Evolutionary conservation across 805 yeast species (phyloP).

Genomic region (Kodamaea lidongshanica): DNA sequence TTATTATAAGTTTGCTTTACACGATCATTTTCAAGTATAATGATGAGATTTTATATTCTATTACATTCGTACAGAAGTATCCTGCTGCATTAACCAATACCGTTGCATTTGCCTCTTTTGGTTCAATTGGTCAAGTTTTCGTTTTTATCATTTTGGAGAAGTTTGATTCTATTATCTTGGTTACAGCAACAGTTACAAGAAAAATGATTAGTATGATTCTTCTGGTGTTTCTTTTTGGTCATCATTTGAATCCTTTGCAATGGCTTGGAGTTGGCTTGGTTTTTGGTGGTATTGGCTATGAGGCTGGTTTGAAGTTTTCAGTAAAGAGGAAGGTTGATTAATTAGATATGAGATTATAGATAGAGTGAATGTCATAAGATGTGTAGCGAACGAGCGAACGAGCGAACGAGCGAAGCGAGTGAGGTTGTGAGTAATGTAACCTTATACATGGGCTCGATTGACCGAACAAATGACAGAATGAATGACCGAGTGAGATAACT

Average conservation of each 20-base stretch:
- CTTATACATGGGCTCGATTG: too few relatives aligned
- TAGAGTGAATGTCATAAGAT: too few relatives aligned
- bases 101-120: slow-evolving; percentile 63
- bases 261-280: slow-evolving; percentile 78
- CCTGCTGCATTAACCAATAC: slow-evolving; percentile 57
- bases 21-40: slow-evolving; percentile 36
- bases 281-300: slow-evolving; percentile 79
- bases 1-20: slow-evolving; percentile 44
- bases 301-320: slow-evolving; percentile 43
- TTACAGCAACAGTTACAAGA: slow-evolving; percentile 92
- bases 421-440: too few relatives aligned
- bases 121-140: slow-evolving; percentile 92
- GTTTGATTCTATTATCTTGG: slow-evolving; percentile 78
- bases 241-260: slow-evolving; percentile 54
- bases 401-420: too few relatives aligned
- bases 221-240: slow-evolving; percentile 85
- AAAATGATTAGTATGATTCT: slow-evolving; percentile 93
- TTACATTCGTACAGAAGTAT: slow-evolving; percentile 42
- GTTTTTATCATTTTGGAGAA: slow-evolving; percentile 77
- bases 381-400: too few relatives aligned
- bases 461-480: too few relatives aligned
- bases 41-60: slow-evolving; percentile 45
- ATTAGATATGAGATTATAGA: too few relatives aligned
- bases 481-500: too few relatives aligned
- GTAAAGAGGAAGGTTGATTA: slow-evolving; percentile 4